Base-by-base conservation (phyloP, 2,329 filamentous ascomycete genomes). In the Colletotrichum abscissum region DNA sequence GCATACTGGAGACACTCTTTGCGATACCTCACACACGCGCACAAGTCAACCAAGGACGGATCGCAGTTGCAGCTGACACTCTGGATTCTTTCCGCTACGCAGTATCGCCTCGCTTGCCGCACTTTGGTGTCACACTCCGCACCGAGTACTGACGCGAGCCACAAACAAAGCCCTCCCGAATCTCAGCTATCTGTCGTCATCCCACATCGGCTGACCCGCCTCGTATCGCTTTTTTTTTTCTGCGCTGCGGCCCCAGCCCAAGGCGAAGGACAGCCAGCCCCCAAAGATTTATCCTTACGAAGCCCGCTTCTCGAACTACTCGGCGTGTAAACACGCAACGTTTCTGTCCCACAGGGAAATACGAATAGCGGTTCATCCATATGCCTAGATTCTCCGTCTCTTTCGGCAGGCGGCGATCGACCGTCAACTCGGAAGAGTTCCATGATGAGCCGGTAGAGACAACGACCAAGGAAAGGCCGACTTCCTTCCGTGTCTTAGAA, bases 321-420 rank as follows among this genome's bases (percentile, higher is more conserved):
- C 42, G 42, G 67, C 67, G 59, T 64, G 46, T 69, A 64, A 35
- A 55, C 49, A 56, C 67, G 60, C 56, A 58, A n/a, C 62, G 62
- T 56, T 60, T 60, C 58, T 59, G 60, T 66, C 56, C 71, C 60
- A 19, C 19, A 38, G 35, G 67, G 70, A 65, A 74, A 38, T 56
- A 38, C 56, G 77, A 67, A 75, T 74, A 74, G 64, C 76, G 79
- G 75, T 77, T 78, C 74, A 80, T 82, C 84, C 86, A 86, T 82
- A 91, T 91, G 89, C 88, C 88, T 89, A 90, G 88, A 83, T 91
- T 91, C 81, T 87, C 88, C 75, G 87, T 88, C 79, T 84, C 86
- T 75, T 91, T 91, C 75, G 86, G 84, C 78, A 85, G 88, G 88
- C 89, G 89, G 86, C 91, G 88, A 84, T 89, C 88, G 75, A 86